Percentiles rank a stretch among this genome's conserved stretches.
These are phyloP conservation scores for Aethionema arabicum DNA, from an alignment of 345 rosid species.

Conservation along the genomic window DNA sequence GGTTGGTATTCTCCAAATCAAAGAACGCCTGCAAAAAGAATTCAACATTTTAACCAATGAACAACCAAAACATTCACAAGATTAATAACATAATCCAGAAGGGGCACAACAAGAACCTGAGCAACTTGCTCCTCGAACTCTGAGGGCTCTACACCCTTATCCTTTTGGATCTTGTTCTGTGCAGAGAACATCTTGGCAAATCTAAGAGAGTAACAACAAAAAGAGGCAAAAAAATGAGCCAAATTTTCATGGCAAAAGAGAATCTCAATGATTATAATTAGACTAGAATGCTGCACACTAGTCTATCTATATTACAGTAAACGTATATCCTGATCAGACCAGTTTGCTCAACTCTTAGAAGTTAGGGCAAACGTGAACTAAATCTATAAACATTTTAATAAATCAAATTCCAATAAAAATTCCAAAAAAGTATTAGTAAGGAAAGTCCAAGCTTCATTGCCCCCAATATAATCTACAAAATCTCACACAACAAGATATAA, in stretches of 20 bases:
- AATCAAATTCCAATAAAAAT: not conserved
- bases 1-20: conserved; percentile 81
- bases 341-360: too few species aligned
- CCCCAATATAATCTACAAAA: not conserved
- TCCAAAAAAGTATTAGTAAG: not conserved
- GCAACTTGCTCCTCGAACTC: conserved; percentile 86
- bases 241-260: not conserved
- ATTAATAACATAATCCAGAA: not conserved
- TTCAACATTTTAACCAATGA: not conserved
- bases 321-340: too few species aligned
- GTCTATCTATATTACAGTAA: too few species aligned
- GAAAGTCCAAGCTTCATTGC: too few species aligned
- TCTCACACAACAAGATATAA: not conserved
- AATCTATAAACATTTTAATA: too few species aligned
- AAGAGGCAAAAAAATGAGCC: not conserved
- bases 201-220: conserved; percentile 30
- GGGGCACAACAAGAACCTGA: conserved; percentile 43
- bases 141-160: conserved; percentile 78
- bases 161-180: conserved; percentile 79
- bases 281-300: not conserved
- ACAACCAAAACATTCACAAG: not conserved
- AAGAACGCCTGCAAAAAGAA: conserved; percentile 57
- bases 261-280: not conserved
- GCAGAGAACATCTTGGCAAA: conserved; percentile 70
- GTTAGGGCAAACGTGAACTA: too few species aligned